These are phyloP conservation scores for Symbiodinium natans DNA, from an alignment of 73 alveolate species.

Conservation along the genomic window DNA sequence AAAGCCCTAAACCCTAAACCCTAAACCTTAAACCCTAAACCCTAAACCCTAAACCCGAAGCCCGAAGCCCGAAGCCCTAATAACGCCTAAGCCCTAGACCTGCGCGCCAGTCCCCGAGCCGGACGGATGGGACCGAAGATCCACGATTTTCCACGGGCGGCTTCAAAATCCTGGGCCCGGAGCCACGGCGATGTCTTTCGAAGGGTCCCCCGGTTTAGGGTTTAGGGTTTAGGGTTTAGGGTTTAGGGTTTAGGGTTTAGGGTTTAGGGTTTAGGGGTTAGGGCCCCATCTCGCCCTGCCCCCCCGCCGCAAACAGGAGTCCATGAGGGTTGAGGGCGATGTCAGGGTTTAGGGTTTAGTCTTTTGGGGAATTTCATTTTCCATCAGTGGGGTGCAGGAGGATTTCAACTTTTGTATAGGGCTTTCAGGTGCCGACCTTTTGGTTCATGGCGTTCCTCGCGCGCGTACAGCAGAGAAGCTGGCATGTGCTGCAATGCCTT, in stretches of 20 bases:
- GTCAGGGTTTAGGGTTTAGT: not conserved
- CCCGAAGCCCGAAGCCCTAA: no score
- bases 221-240: not conserved
- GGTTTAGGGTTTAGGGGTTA: not conserved
- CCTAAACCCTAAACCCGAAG: not conserved
- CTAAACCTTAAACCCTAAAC: no score
- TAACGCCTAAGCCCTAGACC: not conserved
- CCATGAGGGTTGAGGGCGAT: not conserved
- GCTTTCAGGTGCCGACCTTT: no score
- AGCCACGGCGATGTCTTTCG: no score
- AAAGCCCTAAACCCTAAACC: no score
- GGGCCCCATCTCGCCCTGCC: no score
- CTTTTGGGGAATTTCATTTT: no score
- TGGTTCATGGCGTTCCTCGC: no score
- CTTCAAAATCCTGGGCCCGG: slow-evolving; percentile 50
- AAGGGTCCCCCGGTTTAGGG: not conserved
- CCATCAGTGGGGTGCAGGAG: no score
- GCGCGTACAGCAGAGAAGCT: no score
- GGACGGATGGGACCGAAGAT: slow-evolving; percentile 58
- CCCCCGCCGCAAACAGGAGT: not conserved
- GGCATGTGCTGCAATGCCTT: no score
- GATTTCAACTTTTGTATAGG: no score
- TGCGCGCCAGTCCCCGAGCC: slow-evolving; percentile 79
- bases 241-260: not conserved
- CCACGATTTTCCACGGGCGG: slow-evolving; percentile 86